phyloP scores from a whole-genome alignment of 805 yeast genomes.

The Lachancea thermotolerans region DNA sequence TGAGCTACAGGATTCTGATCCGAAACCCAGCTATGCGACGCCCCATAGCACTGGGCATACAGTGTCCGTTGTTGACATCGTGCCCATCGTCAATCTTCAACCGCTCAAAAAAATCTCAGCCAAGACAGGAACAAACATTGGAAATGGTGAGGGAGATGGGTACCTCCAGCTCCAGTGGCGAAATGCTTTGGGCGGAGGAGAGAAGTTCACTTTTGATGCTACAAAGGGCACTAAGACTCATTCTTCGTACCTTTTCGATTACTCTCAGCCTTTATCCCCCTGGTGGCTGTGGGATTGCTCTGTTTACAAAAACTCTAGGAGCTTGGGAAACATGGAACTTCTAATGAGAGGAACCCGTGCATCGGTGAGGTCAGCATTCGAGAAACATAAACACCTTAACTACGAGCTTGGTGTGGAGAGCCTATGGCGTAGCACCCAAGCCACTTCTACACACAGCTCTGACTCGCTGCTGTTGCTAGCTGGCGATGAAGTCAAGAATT shows the following conservation, averaged over 20 bases:
- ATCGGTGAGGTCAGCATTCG: constrained; percentile 19
- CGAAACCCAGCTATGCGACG: constrained; percentile 9
- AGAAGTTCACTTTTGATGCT: constrained; percentile 46
- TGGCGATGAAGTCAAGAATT: constrained; percentile 55
- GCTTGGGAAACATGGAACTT: constrained; percentile 50
- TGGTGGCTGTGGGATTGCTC: constrained; percentile 49
- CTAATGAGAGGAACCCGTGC: constrained; percentile 35
- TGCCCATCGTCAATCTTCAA: constrained; percentile 28
- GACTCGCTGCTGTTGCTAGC: constrained; percentile 52
- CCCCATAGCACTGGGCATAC: constrained; percentile 3
- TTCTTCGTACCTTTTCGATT: constrained; percentile 47
- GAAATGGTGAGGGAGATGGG: constrained; percentile 96
- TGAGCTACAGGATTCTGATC: constrained; percentile 7
- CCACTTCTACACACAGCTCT: constrained; percentile 42
- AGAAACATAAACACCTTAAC: constrained; percentile 25
- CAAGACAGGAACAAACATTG: constrained; percentile 91
- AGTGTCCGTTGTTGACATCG: constrained; percentile 22
- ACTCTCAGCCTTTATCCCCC: constrained; percentile 43
- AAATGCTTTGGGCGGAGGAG: constrained; percentile 67
- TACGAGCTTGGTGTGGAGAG: constrained; percentile 46
- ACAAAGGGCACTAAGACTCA: constrained; percentile 56
- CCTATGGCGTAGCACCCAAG: constrained; percentile 37
- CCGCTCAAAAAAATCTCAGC: constrained; percentile 72
- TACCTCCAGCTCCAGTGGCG: constrained; percentile 65
- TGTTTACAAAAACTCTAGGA: constrained; percentile 45